A percentile compares a stretch with the other conserved stretches of the same genome.
Conservation (phyloP, 257 asterid genomes). For the Solanum microdontum region DNA sequence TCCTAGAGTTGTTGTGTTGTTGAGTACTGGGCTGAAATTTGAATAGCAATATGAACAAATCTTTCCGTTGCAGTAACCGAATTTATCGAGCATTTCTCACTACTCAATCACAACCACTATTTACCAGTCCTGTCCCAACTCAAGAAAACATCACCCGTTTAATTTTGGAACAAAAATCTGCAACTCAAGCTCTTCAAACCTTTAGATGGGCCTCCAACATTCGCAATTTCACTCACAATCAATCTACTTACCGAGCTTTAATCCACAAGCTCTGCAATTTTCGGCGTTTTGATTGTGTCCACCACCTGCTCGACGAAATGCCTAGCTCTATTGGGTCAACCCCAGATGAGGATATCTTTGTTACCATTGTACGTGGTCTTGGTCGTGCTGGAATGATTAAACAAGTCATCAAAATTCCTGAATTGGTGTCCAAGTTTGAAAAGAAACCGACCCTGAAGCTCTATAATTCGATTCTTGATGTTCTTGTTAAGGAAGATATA, state of each 20-base stretch:
- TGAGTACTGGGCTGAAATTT: background rate
- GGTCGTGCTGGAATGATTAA: constrained; percentile 59
- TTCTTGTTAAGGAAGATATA: constrained; percentile 74
- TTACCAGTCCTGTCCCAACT: constrained; percentile 44
- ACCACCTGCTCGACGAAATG: constrained; percentile 81
- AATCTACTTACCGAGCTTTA: constrained; percentile 67
- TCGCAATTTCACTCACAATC: constrained; percentile 47
- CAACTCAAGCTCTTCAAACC: constrained; percentile 58
- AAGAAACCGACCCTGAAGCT: constrained; percentile 60
- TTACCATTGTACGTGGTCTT: constrained; percentile 66
- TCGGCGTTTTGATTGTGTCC: constrained; percentile 36
- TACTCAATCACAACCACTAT: constrained; percentile 24
- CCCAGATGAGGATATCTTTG: constrained; percentile 66
- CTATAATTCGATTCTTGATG: constrained; percentile 78
- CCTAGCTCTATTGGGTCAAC: constrained; percentile 35
- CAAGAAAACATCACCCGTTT: constrained; percentile 51
- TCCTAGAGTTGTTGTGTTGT: background rate
- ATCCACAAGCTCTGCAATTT: constrained; percentile 64
- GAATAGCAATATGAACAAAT: background rate
- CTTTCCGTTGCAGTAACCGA: background rate
- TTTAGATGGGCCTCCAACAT: constrained; percentile 86
- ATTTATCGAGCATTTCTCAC: background rate
- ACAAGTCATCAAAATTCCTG: constrained; percentile 31
- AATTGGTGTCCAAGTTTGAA: constrained; percentile 47
- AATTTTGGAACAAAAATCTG: constrained; percentile 66